phyloP scores from a whole-genome alignment of 495 filamentous ascomycete genomes.

The Neurospora intermedia region DNA sequence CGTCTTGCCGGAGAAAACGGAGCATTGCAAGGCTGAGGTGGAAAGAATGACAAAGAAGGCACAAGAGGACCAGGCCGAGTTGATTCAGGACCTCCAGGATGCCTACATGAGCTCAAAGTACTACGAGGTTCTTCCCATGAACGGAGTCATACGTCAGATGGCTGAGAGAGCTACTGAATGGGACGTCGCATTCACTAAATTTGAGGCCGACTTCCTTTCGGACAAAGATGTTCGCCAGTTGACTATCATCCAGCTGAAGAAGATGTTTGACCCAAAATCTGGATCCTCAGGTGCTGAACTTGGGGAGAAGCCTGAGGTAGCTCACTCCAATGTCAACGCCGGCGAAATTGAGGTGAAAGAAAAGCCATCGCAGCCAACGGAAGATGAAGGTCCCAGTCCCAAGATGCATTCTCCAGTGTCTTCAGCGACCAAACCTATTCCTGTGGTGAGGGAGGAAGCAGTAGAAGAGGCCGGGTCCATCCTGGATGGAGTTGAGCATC shows the following conservation, averaged over 20 bases:
- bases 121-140: conserved; percentile 91
- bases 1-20: conserved; percentile 72
- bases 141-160: conserved; percentile 73
- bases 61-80: conserved; percentile 63
- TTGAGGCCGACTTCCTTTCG: conserved; percentile 90
- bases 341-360: neutral
- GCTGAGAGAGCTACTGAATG: conserved; percentile 90
- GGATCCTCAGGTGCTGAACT: conserved; percentile 8
- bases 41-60: conserved; percentile 63
- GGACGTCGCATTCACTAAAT: conserved; percentile 80
- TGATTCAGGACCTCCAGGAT: conserved; percentile 70
- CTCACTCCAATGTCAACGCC: conserved; percentile 6
- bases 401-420: conserved; percentile 13
- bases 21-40: conserved; percentile 70
- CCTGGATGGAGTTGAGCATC: conserved; percentile 50
- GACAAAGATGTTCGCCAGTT: conserved; percentile 94
- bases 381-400: neutral
- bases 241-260: conserved; percentile 84
- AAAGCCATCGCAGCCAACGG: neutral
- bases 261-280: conserved; percentile 55
- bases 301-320: conserved; percentile 19
- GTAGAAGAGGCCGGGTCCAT: conserved; percentile 11
- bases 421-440: conserved; percentile 11
- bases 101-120: conserved; percentile 89
- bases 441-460: conserved; percentile 9